Conservation (phyloP, 441 rosid species). For the Hura crepitans region DNA sequence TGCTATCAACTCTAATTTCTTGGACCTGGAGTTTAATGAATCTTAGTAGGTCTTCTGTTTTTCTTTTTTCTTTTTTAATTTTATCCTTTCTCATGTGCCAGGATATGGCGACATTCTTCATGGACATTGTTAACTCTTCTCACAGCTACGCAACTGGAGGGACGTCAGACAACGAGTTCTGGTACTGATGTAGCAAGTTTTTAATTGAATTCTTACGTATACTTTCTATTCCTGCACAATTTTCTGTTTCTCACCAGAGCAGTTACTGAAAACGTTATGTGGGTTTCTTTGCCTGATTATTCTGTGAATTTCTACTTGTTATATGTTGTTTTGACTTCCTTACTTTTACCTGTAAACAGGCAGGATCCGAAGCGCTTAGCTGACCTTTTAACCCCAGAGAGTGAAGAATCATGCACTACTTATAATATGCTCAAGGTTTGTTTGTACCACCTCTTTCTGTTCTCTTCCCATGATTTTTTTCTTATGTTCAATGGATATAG, state of each 20-base stretch:
- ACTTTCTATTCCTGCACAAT: background rate
- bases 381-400: slow-evolving; percentile 49
- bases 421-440: slow-evolving; percentile 90
- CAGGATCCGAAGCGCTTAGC: slow-evolving; percentile 78
- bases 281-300: slow-evolving; percentile 1
- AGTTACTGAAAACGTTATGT: background rate
- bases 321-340: slow-evolving; percentile 13
- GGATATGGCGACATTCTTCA: slow-evolving; percentile 70
- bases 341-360: slow-evolving; percentile 39
- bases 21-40: background rate
- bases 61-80: background rate
- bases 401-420: slow-evolving; percentile 91
- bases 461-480: background rate
- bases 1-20: background rate
- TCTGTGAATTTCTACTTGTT: background rate
- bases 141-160: slow-evolving; percentile 91
- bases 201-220: background rate
- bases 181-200: slow-evolving; percentile 41
- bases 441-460: background rate
- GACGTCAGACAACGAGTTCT: slow-evolving; percentile 72
- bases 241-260: background rate
- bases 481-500: background rate
- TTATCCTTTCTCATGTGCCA: slow-evolving; percentile 28
- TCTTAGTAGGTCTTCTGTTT: background rate
- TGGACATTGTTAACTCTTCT: slow-evolving; percentile 84